These are phyloP conservation scores for Cephalotrichum gorgonifer DNA, from an alignment of 2,329 filamentous ascomycete species.

Conservation along the genomic window DNA sequence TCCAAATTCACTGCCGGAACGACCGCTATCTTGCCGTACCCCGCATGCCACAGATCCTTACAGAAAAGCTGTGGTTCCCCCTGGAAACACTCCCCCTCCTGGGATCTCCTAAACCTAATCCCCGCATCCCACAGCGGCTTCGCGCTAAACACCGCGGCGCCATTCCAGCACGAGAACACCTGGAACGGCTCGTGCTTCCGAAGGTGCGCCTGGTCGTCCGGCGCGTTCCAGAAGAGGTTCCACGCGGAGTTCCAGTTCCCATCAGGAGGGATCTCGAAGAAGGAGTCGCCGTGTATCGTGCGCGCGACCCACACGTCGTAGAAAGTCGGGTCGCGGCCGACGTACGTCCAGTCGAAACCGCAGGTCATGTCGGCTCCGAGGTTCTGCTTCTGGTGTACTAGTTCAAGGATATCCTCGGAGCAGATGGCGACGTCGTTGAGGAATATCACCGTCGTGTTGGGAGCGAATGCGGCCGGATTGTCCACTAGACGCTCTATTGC, in stretches of 20 bases:
- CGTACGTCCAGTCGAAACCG: constrained; percentile 46
- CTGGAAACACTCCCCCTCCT: constrained; percentile 34
- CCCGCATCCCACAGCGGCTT: constrained; percentile 31
- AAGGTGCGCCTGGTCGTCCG: constrained; percentile 21
- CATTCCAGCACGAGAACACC: constrained; percentile 53
- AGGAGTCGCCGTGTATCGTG: constrained; percentile 38
- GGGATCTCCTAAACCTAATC: constrained; percentile 31
- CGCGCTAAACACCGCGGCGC: constrained; percentile 36
- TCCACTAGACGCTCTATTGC: constrained; percentile 35
- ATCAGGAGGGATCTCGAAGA: constrained; percentile 40
- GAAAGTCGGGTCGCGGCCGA: constrained; percentile 33
- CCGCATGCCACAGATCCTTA: constrained; percentile 44
- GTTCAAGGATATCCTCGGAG: constrained; percentile 45
- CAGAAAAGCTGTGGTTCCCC: constrained; percentile 46
- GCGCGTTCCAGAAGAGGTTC: constrained; percentile 43
- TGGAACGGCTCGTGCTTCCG: constrained; percentile 36
- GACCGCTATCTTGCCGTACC: constrained; percentile 42
- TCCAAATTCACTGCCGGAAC: constrained; percentile 45
- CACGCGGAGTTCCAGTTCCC: constrained; percentile 37
- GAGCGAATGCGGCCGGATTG: constrained; percentile 12
- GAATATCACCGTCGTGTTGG: constrained; percentile 35
- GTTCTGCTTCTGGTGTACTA: constrained; percentile 33
- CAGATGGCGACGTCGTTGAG: constrained; percentile 44
- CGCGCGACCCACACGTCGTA: constrained; percentile 48
- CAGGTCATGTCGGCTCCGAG: constrained; percentile 46